These are phyloP conservation scores for Geotrichum bryndzae DNA, from an alignment of 1,139 yeast genomes.

Conservation along the genomic window DNA sequence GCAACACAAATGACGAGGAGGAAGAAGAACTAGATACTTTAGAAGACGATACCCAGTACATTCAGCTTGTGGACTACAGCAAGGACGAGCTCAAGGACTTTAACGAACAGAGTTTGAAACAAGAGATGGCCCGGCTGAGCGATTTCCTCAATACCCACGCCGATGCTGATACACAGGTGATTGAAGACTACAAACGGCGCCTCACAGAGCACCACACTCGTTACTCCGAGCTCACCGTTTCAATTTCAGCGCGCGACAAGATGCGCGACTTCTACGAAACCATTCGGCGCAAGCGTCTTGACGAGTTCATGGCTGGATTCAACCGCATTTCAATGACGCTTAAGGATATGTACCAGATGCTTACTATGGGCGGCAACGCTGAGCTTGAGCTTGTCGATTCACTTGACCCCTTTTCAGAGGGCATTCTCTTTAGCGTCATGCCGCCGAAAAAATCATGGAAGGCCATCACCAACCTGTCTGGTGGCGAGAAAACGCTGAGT, in stretches of 20 bases:
- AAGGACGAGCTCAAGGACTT: conserved; percentile 50
- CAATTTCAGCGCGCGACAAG: conserved; percentile 62
- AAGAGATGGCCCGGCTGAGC: conserved; percentile 52
- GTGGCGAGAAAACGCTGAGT: conserved; percentile 95
- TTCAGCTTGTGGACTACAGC: conserved; percentile 30
- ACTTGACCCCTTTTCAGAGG: conserved; percentile 96
- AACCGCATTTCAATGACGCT: conserved; percentile 77
- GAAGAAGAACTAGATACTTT: conserved; percentile 1
- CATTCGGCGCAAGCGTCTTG: neutral
- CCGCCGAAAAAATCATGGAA: conserved; percentile 99
- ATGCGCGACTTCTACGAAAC: conserved; percentile 28
- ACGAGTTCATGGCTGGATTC: conserved; percentile 90
- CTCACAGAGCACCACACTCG: conserved; percentile 59
- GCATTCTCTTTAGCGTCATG: conserved; percentile 94
- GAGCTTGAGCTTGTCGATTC: conserved; percentile 93
- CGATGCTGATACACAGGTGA: conserved; percentile 64
- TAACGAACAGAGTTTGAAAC: conserved; percentile 47
- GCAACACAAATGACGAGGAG: conserved; percentile 11
- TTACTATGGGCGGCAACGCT: conserved; percentile 99
- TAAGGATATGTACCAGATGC: conserved; percentile 97
- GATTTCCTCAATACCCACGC: conserved; percentile 53
- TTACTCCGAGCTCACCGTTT: conserved; percentile 57
- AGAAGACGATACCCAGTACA: conserved; percentile 22
- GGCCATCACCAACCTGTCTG: conserved; percentile 88
- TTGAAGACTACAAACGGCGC: conserved; percentile 70